Percentiles rank a stretch among this genome's conserved stretches.
These are phyloP conservation scores for Rhizophagus sp. DNA, from an alignment of 192 early-diverging fungal genomes.

Conservation along the genomic window DNA sequence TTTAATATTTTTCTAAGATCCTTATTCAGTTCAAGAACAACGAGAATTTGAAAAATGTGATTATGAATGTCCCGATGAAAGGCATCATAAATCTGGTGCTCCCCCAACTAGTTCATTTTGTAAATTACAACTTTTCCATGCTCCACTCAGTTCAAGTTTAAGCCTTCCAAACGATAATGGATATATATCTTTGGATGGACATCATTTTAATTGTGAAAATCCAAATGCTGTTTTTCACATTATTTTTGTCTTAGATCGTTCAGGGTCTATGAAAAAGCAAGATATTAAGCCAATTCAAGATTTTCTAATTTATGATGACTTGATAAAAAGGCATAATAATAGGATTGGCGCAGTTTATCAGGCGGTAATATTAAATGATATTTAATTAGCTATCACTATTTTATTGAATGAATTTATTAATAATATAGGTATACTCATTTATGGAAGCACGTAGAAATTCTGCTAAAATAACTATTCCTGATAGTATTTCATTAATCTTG, in stretches of 20 bases:
- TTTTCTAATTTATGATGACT: too few relatives aligned
- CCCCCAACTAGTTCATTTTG: conserved; percentile 24
- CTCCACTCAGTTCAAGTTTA: background rate
- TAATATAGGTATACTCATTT: conserved; percentile 16
- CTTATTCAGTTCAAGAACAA: conserved; percentile 16
- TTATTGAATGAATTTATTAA: background rate
- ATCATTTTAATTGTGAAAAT: conserved; percentile 32
- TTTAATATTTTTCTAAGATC: conserved; percentile 17
- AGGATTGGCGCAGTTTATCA: conserved; percentile 31
- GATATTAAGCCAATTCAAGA: background rate
- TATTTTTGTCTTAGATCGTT: conserved; percentile 26
- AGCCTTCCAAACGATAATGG: background rate
- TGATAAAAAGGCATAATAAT: conserved; percentile 13
- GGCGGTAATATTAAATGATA: background rate
- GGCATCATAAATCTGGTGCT: background rate
- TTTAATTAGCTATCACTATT: background rate
- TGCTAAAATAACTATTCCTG: background rate
- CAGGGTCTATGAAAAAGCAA: conserved; percentile 7
- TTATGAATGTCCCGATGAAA: conserved; percentile 25
- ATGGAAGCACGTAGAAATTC: conserved; percentile 27
- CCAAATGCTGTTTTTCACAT: conserved; percentile 26
- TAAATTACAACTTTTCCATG: conserved; percentile 19
- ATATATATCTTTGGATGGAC: conserved; percentile 31
- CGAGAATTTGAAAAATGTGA: conserved; percentile 32
- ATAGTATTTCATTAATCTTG: conserved; percentile 17